Evolutionary conservation across 1,284 basidiomycete species (phyloP).

Genomic region (Cryptococcus depauperatus): DNA sequence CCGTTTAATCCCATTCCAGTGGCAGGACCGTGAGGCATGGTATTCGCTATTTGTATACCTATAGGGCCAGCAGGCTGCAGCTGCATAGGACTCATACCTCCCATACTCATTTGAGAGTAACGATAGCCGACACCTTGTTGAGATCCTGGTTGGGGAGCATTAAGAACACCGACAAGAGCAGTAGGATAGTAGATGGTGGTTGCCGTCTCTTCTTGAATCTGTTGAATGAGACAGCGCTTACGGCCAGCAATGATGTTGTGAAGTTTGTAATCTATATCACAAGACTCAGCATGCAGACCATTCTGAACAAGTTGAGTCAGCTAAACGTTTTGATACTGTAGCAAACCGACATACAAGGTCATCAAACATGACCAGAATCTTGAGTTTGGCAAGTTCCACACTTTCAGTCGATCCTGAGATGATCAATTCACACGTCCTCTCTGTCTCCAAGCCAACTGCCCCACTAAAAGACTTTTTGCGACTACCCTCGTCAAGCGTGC

Average conservation of each 20-base stretch:
- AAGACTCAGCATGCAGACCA: slow-evolving; percentile 78
- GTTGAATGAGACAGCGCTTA: slow-evolving; percentile 78
- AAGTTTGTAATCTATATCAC: slow-evolving; percentile 92
- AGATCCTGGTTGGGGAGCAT: slow-evolving; percentile 21
- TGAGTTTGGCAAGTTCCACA: slow-evolving; percentile 83
- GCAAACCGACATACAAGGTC: slow-evolving; percentile 56
- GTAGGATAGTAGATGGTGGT: slow-evolving; percentile 95
- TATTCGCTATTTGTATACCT: slow-evolving; percentile 11
- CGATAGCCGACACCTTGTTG: slow-evolving; percentile 31
- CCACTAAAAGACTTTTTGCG: background rate
- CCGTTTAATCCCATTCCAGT: slow-evolving; percentile 20
- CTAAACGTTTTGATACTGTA: no score
- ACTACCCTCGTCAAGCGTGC: background rate
- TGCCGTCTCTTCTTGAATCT: slow-evolving; percentile 93
- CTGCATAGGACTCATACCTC: slow-evolving; percentile 4
- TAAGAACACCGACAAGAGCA: slow-evolving; percentile 73
- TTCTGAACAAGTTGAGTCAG: slow-evolving; percentile 51
- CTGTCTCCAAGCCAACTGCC: slow-evolving; percentile 73
- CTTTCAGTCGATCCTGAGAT: slow-evolving; percentile 77
- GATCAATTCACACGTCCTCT: slow-evolving; percentile 84
- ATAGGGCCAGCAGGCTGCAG: slow-evolving; percentile 15
- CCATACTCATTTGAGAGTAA: slow-evolving; percentile 9
- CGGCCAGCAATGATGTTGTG: slow-evolving; percentile 87
- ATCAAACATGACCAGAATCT: slow-evolving; percentile 86
- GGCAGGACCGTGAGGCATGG: slow-evolving; percentile 12